phyloP scores from a whole-genome alignment of 2,329 filamentous ascomycete genomes.

The Aspergillus sp. region DNA sequence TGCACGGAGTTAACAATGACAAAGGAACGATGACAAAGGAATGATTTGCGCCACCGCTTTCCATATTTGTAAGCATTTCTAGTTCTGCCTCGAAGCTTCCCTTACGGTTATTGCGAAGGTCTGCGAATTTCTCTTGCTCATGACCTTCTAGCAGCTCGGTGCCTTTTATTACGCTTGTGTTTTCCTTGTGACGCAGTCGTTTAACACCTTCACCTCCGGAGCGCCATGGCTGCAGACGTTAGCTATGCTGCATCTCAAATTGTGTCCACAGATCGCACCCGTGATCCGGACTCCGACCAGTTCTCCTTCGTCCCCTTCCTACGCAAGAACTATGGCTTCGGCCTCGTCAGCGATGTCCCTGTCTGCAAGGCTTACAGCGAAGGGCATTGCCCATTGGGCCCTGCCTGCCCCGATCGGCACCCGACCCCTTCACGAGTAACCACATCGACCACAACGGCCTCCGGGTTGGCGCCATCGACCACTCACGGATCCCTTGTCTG shows the following conservation, averaged over 20 bases:
- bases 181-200: not conserved
- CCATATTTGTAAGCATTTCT: not conserved
- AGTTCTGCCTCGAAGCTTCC: not conserved
- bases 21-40: slow-evolving; percentile 6
- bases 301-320: slow-evolving; percentile 89
- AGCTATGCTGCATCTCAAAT: slow-evolving; percentile 33
- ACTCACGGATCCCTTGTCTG: slow-evolving; percentile 70
- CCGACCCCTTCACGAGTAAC: slow-evolving; percentile 48
- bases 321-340: slow-evolving; percentile 78
- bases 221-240: slow-evolving; percentile 35
- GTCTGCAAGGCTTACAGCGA: slow-evolving; percentile 83
- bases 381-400: slow-evolving; percentile 83
- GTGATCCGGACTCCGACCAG: slow-evolving; percentile 53
- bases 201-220: not conserved
- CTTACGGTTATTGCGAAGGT: not conserved
- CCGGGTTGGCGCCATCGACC: slow-evolving; percentile 40
- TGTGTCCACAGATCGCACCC: slow-evolving; percentile 35
- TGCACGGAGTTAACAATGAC: too few relatives aligned
- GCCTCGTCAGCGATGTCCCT: slow-evolving; percentile 74
- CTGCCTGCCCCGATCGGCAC: slow-evolving; percentile 83
- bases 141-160: not conserved
- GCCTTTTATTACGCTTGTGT: not conserved
- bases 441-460: slow-evolving; percentile 44
- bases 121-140: not conserved
- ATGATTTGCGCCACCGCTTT: slow-evolving; percentile 15